Percentiles rank a stretch among this genome's conserved stretches.
phyloP scores from a whole-genome alignment of 371 early-diverging fungal genomes.

The Mucor plumbeus region DNA sequence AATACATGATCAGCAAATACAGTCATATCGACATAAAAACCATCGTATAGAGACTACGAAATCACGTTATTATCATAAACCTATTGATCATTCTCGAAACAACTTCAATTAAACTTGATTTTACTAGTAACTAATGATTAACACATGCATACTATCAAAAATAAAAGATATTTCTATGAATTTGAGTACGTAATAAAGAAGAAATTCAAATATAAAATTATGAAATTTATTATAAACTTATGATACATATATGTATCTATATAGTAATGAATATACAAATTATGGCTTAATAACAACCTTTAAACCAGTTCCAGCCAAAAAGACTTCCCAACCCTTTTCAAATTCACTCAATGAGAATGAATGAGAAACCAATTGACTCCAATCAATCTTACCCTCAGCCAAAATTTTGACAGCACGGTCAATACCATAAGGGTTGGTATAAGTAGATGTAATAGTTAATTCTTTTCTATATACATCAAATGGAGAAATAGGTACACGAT shows the following conservation, averaged over 20 bases:
- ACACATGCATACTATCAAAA: no score
- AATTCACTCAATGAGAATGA: conserved; percentile 55
- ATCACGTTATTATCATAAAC: neutral
- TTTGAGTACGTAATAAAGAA: neutral
- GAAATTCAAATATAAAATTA: neutral
- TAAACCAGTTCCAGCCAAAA: conserved; percentile 50
- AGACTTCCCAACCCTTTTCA: conserved; percentile 58
- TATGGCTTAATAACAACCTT: conserved; percentile 58
- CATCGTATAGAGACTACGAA: neutral
- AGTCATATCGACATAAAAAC: neutral
- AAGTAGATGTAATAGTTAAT: conserved; percentile 61
- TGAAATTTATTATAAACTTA: neutral
- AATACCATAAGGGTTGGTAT: conserved; percentile 64
- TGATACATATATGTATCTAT: neutral
- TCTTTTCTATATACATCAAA: conserved; percentile 62
- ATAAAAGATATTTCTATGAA: no score
- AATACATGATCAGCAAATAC: neutral
- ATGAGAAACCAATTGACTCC: conserved; percentile 54
- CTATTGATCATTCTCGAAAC: neutral
- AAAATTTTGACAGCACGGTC: conserved; percentile 61
- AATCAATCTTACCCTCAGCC: conserved; percentile 46
- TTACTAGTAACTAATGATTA: no score
- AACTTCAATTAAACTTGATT: no score
- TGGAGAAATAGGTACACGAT: conserved; percentile 50
- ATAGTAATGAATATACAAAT: neutral